Base-by-base conservation (phyloP, 768 basidiomycete genomes). In the Rhodosporidiobolus sp. region DNA sequence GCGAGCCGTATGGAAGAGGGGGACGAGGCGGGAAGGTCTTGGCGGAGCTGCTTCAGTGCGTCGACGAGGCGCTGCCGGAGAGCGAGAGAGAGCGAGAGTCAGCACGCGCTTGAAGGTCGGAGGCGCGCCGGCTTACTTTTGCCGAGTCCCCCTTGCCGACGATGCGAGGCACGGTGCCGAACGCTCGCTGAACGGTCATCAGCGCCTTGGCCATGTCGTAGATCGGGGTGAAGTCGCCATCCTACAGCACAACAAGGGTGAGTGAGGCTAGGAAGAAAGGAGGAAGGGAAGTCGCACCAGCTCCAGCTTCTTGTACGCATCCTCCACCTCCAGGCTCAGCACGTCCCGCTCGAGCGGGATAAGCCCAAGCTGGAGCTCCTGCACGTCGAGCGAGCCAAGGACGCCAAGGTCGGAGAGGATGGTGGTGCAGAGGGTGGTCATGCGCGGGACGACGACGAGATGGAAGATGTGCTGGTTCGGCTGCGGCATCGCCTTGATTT, bases 391-490 rank as follows among this genome's bases (percentile, higher is more conserved):
- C 78, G 97, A 94, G n/a, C 96, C 96, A 24, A 94, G 85, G 1
- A 99, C 94, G n/a, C 95, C 96, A 78, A 96, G 90, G 79, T 98
- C 94, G 78, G 97, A 94, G 55, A 99, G 83, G 73, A 94, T 88
- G 67, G 88, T 87, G 46, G 88, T 86, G 63, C 94, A 91, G 14
- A 98, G 85, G 10, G 89, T 90, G 4, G 96, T 98, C 49, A 87
- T 84, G 52, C 94, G 85, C 16, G 96, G 96, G 0, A 94, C 91
- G 56, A 96, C 86, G 35, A 99, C 83, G 46, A 98, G 81, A 32
- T 90, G 94, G 81, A 91, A 97, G 35, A 87, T 87, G 78, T 95
- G 87, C 79, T 90, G 89, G 79, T 86, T 86, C 17, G 79, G 86
- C 69, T 85, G 83, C 32, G 85, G 86, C 65, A 92, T 90, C 68